Evolutionary conservation across 768 basidiomycete genomes (phyloP), one percentile per base, ranked within the genome.

Genomic region (Clitopilus hobsonii): DNA sequence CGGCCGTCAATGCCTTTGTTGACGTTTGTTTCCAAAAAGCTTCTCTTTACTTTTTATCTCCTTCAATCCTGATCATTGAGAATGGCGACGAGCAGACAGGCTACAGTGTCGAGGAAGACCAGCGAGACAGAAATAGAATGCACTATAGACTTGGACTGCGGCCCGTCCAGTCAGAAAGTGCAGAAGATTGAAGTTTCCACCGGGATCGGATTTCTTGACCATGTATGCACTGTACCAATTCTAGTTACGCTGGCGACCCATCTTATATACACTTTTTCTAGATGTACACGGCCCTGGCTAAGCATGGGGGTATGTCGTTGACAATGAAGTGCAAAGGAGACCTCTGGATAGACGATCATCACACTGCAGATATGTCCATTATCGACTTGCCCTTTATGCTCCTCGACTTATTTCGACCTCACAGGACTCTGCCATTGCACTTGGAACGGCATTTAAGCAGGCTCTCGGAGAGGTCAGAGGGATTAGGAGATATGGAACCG

Each of bases 201-300:
- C 1, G 97, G 97, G 24, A 95, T 99, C 56, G 97, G 97, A n/a
- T 99, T 98, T 69, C 80, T 98, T 30, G 96, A 99, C 71, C 97
- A 99, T 78, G 96, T 94, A 70, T 56, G 81, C 71, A 30, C 10
- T n/a, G n/a, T 32, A 7, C 16, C 30, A 29, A 13, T 18, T 22
- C 25, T 32, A 23, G 8, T 5, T 27, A 10, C 28, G 48, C 8
- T 53, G 52, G 54, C 55, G 7, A 14, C 13, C 27, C 54, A 56
- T 60, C 23, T 28, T 49, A 30, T 6, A 56, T 49, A 13, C 50
- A 32, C 8, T 26, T 51, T 38, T 23, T 32, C 7, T 56, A 99
- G 96, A 99, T 99, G 97, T 94, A 94, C 68, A 87, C 93, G 59
- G 96, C 97, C 1, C 82, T 99, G 3, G 96, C 97, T 29, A 98